These are phyloP conservation scores for Prunus yedoensis DNA, from an alignment of 331 rosid species.

Conservation along the genomic window DNA sequence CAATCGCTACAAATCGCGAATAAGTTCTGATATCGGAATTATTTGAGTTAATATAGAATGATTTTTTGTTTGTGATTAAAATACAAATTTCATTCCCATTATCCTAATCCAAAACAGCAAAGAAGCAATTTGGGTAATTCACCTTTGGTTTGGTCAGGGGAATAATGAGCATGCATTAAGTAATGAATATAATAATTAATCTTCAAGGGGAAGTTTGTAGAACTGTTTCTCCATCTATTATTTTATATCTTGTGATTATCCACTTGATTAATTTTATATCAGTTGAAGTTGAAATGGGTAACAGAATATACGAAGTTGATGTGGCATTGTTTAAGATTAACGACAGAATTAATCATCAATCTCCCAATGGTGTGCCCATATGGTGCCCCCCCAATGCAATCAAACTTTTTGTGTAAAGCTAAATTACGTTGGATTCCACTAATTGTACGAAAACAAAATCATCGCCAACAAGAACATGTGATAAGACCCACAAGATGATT, in stretches of 20 bases:
- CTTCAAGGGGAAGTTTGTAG: not conserved
- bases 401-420: slow-evolving; percentile 6
- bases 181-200: not conserved
- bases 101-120: not conserved
- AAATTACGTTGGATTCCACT: slow-evolving; percentile 5
- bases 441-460: not conserved
- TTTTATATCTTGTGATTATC: not conserved
- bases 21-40: too few relatives aligned
- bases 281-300: slow-evolving; percentile 9
- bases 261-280: not conserved
- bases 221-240: not conserved
- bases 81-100: not conserved
- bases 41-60: too few relatives aligned
- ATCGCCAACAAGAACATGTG: not conserved
- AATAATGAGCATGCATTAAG: not conserved
- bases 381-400: not conserved
- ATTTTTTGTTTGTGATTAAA: not conserved
- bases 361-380: not conserved
- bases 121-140: not conserved
- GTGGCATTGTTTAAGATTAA: too few relatives aligned
- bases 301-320: not conserved
- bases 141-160: not conserved
- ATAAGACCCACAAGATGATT: not conserved
- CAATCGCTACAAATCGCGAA: too few relatives aligned
- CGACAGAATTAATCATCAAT: not conserved